A percentile compares a stretch with the other conserved stretches of the same genome.
Conservation (phyloP, 2,329 filamentous ascomycete genomes). For the Exophiala sp. region DNA sequence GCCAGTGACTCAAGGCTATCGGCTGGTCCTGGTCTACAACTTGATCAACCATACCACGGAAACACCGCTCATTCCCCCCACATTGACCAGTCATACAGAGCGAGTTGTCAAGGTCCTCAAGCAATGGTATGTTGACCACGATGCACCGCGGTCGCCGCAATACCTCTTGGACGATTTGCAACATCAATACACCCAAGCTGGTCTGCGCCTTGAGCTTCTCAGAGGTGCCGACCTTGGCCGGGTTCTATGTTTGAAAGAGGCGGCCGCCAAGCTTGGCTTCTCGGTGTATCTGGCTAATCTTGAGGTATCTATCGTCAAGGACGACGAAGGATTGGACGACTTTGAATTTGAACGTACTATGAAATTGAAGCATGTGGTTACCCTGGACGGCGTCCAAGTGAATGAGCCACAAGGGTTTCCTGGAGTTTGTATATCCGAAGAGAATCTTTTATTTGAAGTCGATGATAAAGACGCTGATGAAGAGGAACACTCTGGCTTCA, state of each 20-base stretch:
- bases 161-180: constrained; percentile 28
- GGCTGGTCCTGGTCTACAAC: constrained; percentile 51
- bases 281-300: constrained; percentile 29
- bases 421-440: not conserved
- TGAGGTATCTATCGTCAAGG: constrained; percentile 21
- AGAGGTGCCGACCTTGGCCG: constrained; percentile 28
- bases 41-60: constrained; percentile 35
- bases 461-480: constrained; percentile 7
- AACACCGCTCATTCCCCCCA: not conserved
- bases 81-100: not conserved
- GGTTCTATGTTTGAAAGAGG: constrained; percentile 20
- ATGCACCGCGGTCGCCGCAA: constrained; percentile 7
- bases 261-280: constrained; percentile 23
- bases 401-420: not conserved
- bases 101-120: constrained; percentile 1
- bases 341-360: not conserved
- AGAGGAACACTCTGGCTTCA: constrained; percentile 23
- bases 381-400: constrained; percentile 7
- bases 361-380: constrained; percentile 5
- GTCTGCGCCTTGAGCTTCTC: constrained; percentile 23
- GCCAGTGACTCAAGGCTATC: constrained; percentile 44
- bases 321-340: constrained; percentile 23
- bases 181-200: constrained; percentile 29
- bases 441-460: constrained; percentile 5
- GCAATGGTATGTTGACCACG: not conserved